These are phyloP conservation scores for Pilobolus umbonatus DNA, from an alignment of 192 early-diverging fungal genomes.

Conservation along the genomic window DNA sequence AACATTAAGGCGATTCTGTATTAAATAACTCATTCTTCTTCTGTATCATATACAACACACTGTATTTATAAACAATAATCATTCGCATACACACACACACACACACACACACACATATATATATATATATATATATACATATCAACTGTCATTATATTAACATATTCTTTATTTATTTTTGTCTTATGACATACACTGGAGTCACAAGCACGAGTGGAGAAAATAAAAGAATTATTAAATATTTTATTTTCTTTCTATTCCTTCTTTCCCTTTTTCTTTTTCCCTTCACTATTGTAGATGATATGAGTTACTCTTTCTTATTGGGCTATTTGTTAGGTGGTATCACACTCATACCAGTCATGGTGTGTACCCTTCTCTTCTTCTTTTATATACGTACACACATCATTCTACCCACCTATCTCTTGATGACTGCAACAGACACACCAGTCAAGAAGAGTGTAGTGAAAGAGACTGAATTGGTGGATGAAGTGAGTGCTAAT, in stretches of 20 bases:
- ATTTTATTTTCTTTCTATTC: background rate
- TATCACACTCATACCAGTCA: constrained; percentile 38
- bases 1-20: constrained; percentile 12
- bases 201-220: background rate
- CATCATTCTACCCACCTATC: background rate
- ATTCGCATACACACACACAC: too few relatives aligned
- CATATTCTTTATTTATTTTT: too few relatives aligned
- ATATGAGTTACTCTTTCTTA: background rate
- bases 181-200: too few relatives aligned
- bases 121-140: too few relatives aligned
- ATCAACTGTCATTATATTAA: too few relatives aligned
- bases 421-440: too few relatives aligned
- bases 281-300: background rate
- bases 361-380: background rate
- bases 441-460: too few relatives aligned
- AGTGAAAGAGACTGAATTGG: background rate
- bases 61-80: too few relatives aligned
- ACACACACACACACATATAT: too few relatives aligned
- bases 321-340: constrained; percentile 43
- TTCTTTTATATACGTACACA: background rate
- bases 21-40: too few relatives aligned
- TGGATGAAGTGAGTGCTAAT: background rate
- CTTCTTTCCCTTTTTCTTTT: background rate
- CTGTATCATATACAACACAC: too few relatives aligned
- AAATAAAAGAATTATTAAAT: too few relatives aligned